Percentiles rank a stretch among this genome's conserved stretches.
Conservation (phyloP, 257 asterid species). For the Solanum commersonii region DNA sequence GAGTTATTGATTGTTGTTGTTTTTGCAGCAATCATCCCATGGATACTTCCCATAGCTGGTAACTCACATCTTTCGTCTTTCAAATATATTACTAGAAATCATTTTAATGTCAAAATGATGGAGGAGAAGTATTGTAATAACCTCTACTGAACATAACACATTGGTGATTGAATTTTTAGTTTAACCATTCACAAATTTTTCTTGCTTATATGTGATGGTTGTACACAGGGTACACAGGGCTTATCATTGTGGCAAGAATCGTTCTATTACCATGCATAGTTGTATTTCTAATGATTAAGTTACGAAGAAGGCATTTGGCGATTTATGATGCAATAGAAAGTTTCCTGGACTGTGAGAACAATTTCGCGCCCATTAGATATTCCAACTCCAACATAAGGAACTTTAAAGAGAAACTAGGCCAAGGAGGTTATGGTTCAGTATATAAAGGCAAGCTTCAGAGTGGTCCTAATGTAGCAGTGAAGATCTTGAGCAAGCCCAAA, state of each 20-base stretch:
- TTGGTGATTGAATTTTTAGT: no score
- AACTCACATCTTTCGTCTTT: not conserved
- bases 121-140: no score
- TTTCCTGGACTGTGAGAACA: not conserved
- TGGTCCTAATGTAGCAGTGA: constrained; percentile 5
- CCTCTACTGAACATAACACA: no score
- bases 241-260: not conserved
- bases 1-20: not conserved
- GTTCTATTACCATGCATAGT: not conserved
- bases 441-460: constrained; percentile 2
- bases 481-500: not conserved
- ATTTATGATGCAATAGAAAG: constrained; percentile 1
- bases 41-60: not conserved
- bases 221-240: no score
- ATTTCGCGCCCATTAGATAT: constrained; percentile 6
- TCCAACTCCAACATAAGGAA: constrained; percentile 1
- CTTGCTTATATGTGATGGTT: not conserved
- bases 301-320: not conserved
- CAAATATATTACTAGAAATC: not conserved
- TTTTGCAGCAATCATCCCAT: not conserved
- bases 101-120: no score
- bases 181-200: no score
- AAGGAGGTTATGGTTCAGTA: constrained; percentile 5
- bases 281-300: not conserved
- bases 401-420: constrained; percentile 4